phyloP scores from a whole-genome alignment of 768 basidiomycete genomes.

The Pleurotus pulmonarius region DNA sequence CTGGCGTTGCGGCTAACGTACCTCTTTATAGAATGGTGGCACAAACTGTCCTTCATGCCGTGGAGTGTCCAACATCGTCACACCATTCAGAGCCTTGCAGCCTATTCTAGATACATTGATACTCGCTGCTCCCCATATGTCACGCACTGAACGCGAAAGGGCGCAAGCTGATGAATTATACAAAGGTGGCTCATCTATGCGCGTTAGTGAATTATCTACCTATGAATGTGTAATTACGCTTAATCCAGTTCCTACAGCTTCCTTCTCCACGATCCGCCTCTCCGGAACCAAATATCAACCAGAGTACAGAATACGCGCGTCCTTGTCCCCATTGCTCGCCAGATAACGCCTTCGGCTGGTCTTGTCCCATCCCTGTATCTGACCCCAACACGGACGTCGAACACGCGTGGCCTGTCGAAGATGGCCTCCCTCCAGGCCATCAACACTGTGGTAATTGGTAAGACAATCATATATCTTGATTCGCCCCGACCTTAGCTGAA shows the following conservation, averaged over 20 bases:
- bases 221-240: constrained; percentile 8
- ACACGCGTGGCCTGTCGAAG: constrained; percentile 73
- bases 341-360: constrained; percentile 74
- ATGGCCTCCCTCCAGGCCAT: constrained; percentile 78
- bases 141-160: constrained; percentile 66
- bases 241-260: constrained; percentile 39
- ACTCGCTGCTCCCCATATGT: constrained; percentile 65
- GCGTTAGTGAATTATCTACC: constrained; percentile 39
- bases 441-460: constrained; percentile 81
- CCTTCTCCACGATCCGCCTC: constrained; percentile 73
- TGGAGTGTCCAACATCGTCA: constrained; percentile 60
- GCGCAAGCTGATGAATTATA: constrained; percentile 84
- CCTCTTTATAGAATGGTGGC: constrained; percentile 65
- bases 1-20: not conserved
- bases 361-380: constrained; percentile 74
- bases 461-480: constrained; percentile 10
- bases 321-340: constrained; percentile 78
- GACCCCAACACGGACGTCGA: constrained; percentile 69
- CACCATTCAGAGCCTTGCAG: constrained; percentile 72
- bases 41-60: constrained; percentile 84
- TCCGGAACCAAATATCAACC: constrained; percentile 70
- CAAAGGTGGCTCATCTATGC: constrained; percentile 52
- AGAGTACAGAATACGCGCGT: constrained; percentile 60
- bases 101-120: constrained; percentile 68
- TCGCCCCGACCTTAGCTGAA: not conserved